Conservation (phyloP, 306 rosid species). For the Clitoria ternatea region DNA sequence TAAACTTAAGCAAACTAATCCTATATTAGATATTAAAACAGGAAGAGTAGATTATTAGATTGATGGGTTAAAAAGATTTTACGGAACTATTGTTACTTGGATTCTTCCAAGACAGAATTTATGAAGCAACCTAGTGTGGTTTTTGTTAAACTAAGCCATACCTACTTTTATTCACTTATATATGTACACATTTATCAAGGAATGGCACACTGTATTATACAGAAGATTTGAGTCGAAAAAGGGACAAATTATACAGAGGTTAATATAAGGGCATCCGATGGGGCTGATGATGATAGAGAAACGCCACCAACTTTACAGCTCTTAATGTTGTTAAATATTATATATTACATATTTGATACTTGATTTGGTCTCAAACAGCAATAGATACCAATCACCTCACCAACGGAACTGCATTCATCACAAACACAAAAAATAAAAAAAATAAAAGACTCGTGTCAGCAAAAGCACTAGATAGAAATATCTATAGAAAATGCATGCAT, state of each 20-base stretch:
- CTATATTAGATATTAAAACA: too few relatives aligned
- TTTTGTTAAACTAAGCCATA: background rate
- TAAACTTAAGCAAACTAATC: too few relatives aligned
- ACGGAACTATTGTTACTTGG: background rate
- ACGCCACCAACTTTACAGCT: slow-evolving; percentile 38
- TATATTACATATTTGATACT: too few relatives aligned
- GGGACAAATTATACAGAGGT: slow-evolving; percentile 32
- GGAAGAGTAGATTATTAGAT: too few relatives aligned
- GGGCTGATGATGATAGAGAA: slow-evolving; percentile 34
- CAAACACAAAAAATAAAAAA: too few relatives aligned
- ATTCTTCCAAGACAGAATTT: background rate
- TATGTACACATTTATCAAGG: slow-evolving; percentile 24
- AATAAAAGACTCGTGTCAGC: background rate
- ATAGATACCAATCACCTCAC: slow-evolving; percentile 33
- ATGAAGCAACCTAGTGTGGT: background rate
- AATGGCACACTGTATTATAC: slow-evolving; percentile 27
- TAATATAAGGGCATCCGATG: slow-evolving; percentile 28
- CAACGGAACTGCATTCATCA: slow-evolving; percentile 65
- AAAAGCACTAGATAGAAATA: background rate
- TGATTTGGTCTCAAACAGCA: slow-evolving; percentile 3
- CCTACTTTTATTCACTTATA: slow-evolving; percentile 20
- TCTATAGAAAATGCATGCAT: background rate
- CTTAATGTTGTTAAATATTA: background rate
- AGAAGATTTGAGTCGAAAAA: slow-evolving; percentile 8
- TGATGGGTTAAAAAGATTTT: background rate